Evolutionary conservation across 1,139 yeast species (phyloP), one percentile per base, ranked within the genome.

Genomic region (Torulaspora globosa): DNA sequence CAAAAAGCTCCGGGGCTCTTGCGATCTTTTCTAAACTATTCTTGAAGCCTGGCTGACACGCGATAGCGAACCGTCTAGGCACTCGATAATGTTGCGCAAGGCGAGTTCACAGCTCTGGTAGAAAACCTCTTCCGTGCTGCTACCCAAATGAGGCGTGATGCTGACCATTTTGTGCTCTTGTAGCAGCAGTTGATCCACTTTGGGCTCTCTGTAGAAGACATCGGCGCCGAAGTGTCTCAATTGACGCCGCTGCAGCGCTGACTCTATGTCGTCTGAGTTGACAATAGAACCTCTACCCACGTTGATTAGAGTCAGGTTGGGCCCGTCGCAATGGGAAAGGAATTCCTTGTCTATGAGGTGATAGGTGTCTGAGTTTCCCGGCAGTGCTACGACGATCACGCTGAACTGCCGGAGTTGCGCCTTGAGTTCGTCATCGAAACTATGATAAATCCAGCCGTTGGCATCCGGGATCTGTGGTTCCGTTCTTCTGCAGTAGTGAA

Each of bases 151-250:
- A 5, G 96, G 96, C 10, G 90, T 81, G 40, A 84, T 65, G 0
- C 80, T 67, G 12, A 82, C 83, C 33, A 39, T 29, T 57, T 84
- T 84, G 44, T 76, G 71, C 54, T 87, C 72, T 3, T 65, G 65
- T 23, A 75, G 47, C 36, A 84, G 70, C 21, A 68, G 76, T 3
- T 72, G 70, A 51, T 79, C 76, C 6, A 84, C 73, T 0, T 40
- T 36, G 4, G 96, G 96, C 63, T 89, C 97, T n/a, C 74, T 63
- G 54, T 81, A 84, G 64, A 72, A 87, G 1, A 89, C 96, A 60
- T 89, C 96, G 35, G 84, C 69, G 0, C 96, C 97, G 3, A 84
- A 86, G 59, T 82, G 81, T 29, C 79, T 69, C 3, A 90, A 69
- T 46, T 79, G 77, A 1, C 90, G 92, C 1, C 69, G 57, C 52